Percentiles rank a stretch among this genome's conserved stretches.
Evolutionary conservation across 371 early-diverging fungal species (phyloP).

Genomic region (Basidiobolus meristosporus): DNA sequence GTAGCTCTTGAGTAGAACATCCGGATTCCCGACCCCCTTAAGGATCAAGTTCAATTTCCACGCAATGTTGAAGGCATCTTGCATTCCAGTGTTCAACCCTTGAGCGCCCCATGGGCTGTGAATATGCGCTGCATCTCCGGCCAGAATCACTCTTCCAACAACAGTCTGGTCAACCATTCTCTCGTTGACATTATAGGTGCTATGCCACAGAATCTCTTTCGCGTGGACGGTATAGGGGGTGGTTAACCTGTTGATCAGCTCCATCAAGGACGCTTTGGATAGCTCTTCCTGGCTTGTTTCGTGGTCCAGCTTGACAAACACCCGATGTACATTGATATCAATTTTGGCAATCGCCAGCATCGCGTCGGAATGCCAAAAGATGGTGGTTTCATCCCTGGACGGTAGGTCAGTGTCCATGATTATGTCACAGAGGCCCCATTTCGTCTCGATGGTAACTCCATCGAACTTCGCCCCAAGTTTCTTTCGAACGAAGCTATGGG

Average conservation of each 20-base stretch:
- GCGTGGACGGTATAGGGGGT: constrained; percentile 4
- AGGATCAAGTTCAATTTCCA: constrained; percentile 22
- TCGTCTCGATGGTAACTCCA: not conserved
- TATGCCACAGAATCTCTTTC: constrained; percentile 7
- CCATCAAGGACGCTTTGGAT: constrained; percentile 6
- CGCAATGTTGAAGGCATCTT: constrained; percentile 19
- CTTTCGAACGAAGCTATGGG: not conserved
- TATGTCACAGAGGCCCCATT: too few relatives aligned
- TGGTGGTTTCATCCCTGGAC: too few relatives aligned
- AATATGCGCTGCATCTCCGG: constrained; percentile 20
- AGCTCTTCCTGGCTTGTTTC: too few relatives aligned
- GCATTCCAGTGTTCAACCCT: constrained; percentile 23
- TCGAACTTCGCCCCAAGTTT: not conserved
- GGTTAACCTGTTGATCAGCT: constrained; percentile 1
- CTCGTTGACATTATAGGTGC: constrained; percentile 8
- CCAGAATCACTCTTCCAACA: constrained; percentile 11
- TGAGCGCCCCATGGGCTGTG: constrained; percentile 19
- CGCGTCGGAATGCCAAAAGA: too few relatives aligned
- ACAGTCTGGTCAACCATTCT: constrained; percentile 8
- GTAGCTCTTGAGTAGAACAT: constrained; percentile 7
- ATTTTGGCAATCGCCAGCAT: too few relatives aligned
- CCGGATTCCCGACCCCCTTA: constrained; percentile 1
- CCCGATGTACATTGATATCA: too few relatives aligned
- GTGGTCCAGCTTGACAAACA: too few relatives aligned
- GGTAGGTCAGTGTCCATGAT: too few relatives aligned